Evolutionary conservation across 2,329 filamentous ascomycete species (phyloP).

Genomic region (Sarocladiaceae sp.): DNA sequence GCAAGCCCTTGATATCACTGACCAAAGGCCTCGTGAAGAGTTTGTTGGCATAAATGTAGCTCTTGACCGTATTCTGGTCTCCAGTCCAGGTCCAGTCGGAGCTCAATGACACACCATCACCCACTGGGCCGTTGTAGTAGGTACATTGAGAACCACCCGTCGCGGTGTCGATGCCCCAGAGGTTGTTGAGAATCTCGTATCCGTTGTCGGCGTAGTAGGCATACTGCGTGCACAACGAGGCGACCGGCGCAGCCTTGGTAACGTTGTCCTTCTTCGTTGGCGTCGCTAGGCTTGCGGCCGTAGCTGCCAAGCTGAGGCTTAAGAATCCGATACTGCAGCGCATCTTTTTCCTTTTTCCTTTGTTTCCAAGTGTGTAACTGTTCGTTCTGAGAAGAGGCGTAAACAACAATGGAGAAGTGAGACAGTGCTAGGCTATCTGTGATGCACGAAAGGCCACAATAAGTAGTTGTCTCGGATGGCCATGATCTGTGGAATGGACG

Average conservation of each 20-base stretch:
- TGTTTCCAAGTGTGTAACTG: too few relatives aligned
- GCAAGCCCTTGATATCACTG: conserved; percentile 26
- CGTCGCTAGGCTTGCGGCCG: too few relatives aligned
- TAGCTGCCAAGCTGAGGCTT: too few relatives aligned
- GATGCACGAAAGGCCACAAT: too few relatives aligned
- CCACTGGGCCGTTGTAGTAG: conserved; percentile 24
- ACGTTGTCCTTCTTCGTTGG: neutral
- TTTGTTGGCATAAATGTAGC: conserved; percentile 34
- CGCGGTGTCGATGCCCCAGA: conserved; percentile 31
- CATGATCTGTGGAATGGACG: too few relatives aligned
- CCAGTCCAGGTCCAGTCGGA: conserved; percentile 37
- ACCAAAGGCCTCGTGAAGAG: conserved; percentile 25
- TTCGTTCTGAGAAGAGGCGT: too few relatives aligned
- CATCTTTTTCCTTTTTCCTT: too few relatives aligned
- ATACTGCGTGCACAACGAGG: conserved; percentile 21
- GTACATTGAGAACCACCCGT: conserved; percentile 34
- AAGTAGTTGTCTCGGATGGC: too few relatives aligned
- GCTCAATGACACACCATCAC: conserved; percentile 30
- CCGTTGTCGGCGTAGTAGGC: conserved; percentile 23
- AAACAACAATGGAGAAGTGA: too few relatives aligned
- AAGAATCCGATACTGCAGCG: too few relatives aligned
- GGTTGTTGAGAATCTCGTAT: conserved; percentile 33
- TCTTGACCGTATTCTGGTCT: conserved; percentile 32
- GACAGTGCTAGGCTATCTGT: too few relatives aligned
- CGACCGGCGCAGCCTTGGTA: neutral